These are phyloP conservation scores for Delonix regia DNA, from an alignment of 306 rosid genomes.

Conservation along the genomic window DNA sequence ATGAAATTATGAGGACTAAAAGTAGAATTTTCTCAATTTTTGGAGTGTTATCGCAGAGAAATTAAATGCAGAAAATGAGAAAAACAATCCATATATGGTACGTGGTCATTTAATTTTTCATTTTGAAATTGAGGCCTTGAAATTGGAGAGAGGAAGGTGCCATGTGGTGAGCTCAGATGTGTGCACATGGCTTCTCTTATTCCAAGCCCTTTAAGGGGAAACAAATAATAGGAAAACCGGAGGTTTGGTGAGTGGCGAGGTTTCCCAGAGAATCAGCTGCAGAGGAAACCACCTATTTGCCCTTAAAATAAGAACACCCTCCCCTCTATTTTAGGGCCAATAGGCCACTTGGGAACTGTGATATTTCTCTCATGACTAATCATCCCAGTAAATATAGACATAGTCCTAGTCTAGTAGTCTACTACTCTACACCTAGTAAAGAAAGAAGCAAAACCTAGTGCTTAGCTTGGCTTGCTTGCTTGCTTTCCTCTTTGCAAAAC, in stretches of 20 bases:
- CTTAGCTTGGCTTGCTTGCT: constrained; percentile 20
- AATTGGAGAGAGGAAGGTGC: constrained; percentile 49
- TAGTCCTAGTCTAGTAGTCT: neutral
- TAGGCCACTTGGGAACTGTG: constrained; percentile 51
- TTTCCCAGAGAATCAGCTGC: constrained; percentile 64
- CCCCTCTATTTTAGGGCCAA: constrained; percentile 23
- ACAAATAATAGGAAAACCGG: constrained; percentile 10
- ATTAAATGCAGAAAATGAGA: no score
- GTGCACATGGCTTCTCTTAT: constrained; percentile 81
- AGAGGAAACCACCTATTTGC: constrained; percentile 43
- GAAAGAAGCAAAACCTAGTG: neutral
- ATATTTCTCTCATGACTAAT: constrained; percentile 3
- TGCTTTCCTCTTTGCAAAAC: no score
- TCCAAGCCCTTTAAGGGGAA: constrained; percentile 47
- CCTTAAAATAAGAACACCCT: constrained; percentile 20
- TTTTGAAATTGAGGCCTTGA: neutral
- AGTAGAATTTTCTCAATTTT: no score
- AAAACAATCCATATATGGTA: neutral
- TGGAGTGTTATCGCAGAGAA: no score
- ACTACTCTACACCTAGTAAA: constrained; percentile 6
- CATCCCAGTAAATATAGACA: neutral
- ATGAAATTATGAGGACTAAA: no score
- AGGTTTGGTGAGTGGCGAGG: constrained; percentile 41
- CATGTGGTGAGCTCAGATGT: constrained; percentile 81
- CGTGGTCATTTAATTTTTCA: no score